Evolutionary conservation across 2,329 filamentous ascomycete species (phyloP).

Genomic region (Metarhizium brunneum): DNA sequence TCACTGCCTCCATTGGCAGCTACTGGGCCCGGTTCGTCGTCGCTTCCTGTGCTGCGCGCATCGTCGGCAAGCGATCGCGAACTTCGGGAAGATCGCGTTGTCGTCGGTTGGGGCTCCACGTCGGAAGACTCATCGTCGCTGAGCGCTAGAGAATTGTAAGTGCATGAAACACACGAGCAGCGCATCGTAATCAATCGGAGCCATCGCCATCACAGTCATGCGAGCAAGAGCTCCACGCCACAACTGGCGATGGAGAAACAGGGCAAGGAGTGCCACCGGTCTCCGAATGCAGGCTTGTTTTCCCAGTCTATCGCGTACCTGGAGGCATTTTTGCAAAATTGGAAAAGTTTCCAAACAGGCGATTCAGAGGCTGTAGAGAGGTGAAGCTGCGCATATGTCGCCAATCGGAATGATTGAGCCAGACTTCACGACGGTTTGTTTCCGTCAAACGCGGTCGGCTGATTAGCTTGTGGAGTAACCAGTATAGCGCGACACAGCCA

Average conservation of each 20-base stretch:
- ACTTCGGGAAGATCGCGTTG: constrained; percentile 15
- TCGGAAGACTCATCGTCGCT: constrained; percentile 28
- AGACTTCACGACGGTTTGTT: neutral
- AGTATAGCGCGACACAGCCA: no score
- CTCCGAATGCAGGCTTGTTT: neutral
- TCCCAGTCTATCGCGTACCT: constrained; percentile 3
- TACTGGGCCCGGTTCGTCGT: constrained; percentile 5
- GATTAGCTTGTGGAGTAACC: neutral
- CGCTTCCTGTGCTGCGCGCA: constrained; percentile 6
- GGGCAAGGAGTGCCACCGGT: neutral
- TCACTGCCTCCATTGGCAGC: constrained; percentile 15
- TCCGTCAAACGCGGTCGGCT: neutral
- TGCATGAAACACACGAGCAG: neutral
- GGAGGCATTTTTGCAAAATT: constrained; percentile 6
- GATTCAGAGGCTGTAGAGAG: neutral
- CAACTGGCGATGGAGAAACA: neutral
- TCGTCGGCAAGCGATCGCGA: constrained; percentile 13
- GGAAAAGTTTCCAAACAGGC: neutral
- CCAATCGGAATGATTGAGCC: neutral
- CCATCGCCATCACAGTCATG: neutral
- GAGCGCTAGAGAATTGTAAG: constrained; percentile 21
- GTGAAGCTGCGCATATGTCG: neutral
- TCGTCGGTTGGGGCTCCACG: constrained; percentile 12
- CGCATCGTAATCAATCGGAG: neutral
- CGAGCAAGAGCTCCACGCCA: neutral